These are phyloP conservation scores for Linum trigynum DNA, from an alignment of 345 rosid genomes.

Conservation along the genomic window DNA sequence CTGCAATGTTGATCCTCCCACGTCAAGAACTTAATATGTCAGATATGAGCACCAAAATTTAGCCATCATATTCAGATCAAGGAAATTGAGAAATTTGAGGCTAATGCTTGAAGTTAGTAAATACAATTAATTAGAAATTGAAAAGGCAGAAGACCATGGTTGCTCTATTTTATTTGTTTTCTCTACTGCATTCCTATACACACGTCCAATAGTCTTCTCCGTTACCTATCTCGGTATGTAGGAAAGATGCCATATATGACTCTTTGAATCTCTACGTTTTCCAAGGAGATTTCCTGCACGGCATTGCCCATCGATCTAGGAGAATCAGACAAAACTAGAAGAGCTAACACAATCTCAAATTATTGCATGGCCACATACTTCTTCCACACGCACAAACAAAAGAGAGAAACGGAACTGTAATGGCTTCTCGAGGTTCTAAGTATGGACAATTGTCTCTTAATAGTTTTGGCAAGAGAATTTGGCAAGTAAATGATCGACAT, in stretches of 20 bases:
- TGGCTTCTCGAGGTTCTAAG: no score
- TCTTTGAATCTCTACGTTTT: slow-evolving; percentile 60
- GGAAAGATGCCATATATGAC: slow-evolving; percentile 93
- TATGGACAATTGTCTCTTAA: no score
- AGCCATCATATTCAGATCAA: slow-evolving; percentile 12
- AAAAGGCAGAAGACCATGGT: no score
- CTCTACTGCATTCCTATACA: no score
- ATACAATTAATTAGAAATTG: no score
- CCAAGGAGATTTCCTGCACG: slow-evolving; percentile 64
- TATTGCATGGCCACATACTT: not conserved
- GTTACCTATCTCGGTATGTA: slow-evolving; percentile 70
- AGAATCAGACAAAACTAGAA: not conserved
- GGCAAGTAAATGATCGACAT: not conserved
- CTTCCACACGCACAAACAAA: not conserved
- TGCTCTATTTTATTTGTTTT: no score
- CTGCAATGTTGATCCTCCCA: slow-evolving; percentile 44
- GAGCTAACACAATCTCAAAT: not conserved
- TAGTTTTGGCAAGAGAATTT: no score
- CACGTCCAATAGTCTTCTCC: not conserved
- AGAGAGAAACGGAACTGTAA: not conserved
- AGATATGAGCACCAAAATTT: slow-evolving; percentile 20
- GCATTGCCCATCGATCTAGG: slow-evolving; percentile 6
- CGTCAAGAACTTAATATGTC: slow-evolving; percentile 26
- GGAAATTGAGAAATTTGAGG: not conserved
- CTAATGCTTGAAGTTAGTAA: not conserved